phyloP scores from a whole-genome alignment of 228 moss, liverwort and hornwort species.

The Sphagnum magellanicum region DNA sequence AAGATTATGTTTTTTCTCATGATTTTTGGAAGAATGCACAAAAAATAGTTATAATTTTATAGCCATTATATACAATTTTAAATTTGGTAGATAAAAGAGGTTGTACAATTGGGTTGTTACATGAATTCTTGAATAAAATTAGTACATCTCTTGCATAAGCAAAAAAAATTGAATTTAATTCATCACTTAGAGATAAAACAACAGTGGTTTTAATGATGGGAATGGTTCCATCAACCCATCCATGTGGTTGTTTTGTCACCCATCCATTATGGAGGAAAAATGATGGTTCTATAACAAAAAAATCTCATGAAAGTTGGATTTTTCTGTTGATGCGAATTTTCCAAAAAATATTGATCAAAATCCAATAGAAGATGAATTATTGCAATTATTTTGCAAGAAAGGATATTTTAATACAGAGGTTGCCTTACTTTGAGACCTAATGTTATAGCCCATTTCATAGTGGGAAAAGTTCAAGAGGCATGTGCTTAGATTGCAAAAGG shows the following conservation, averaged over 20 bases:
- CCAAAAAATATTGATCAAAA: not conserved
- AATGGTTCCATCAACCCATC: not conserved
- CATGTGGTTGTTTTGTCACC: not conserved
- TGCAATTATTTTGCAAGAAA: not conserved
- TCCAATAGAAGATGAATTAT: not conserved
- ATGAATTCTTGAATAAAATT: not conserved
- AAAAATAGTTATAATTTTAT: not conserved
- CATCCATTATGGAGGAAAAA: not conserved
- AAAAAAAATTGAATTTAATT: not conserved
- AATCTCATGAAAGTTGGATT: not conserved
- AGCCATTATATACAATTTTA: not conserved
- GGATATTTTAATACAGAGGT: not conserved
- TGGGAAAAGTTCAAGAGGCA: not conserved
- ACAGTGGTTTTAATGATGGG: not conserved
- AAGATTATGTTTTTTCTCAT: not conserved
- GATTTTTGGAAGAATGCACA: not conserved
- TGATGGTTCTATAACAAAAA: not conserved
- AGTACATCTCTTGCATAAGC: not conserved
- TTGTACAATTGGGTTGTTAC: not conserved
- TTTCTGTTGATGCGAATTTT: not conserved
- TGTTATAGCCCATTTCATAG: not conserved
- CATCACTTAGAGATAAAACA: not conserved
- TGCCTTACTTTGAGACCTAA: not conserved
- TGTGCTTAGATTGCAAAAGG: not conserved
- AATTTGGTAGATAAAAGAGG: not conserved